These are phyloP conservation scores for Turritis glabra DNA, from an alignment of 345 rosid species.

Conservation along the genomic window DNA sequence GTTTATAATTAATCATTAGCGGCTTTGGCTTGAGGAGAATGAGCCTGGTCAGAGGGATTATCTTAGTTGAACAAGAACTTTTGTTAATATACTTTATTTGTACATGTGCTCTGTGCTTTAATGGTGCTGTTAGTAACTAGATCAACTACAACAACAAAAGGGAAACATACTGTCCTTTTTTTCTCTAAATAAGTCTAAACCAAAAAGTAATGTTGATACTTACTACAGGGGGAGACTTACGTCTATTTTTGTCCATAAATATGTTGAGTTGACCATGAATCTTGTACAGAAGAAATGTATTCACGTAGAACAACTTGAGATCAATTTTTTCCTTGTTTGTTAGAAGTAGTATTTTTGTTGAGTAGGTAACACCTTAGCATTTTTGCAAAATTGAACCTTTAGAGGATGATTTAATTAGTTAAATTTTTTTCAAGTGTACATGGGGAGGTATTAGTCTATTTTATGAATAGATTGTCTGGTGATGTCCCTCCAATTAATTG, in stretches of 20 bases:
- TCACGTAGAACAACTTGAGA: not conserved
- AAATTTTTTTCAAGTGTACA: not conserved
- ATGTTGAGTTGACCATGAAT: not conserved
- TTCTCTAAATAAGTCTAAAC: not conserved
- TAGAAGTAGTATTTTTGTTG: not conserved
- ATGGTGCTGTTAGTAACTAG: not conserved
- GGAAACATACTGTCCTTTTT: not conserved
- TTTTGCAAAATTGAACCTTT: not conserved
- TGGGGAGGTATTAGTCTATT: not conserved
- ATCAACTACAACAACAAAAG: not conserved
- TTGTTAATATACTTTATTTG: not conserved
- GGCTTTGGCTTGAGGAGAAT: not conserved
- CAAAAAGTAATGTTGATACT: slow-evolving; percentile 2
- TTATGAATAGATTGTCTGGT: not conserved
- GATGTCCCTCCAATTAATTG: not conserved
- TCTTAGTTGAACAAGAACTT: not conserved
- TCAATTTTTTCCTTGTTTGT: not conserved
- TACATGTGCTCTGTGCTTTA: not conserved
- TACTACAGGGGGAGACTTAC: not conserved
- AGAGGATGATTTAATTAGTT: not conserved
- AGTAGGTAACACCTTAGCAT: not conserved
- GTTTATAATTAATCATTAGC: not conserved
- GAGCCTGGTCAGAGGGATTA: not conserved
- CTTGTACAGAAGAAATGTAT: not conserved
- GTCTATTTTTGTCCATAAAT: not conserved